These are phyloP conservation scores for Colletotrichum sp. DNA, from an alignment of 2,329 filamentous ascomycete species.

Conservation along the genomic window DNA sequence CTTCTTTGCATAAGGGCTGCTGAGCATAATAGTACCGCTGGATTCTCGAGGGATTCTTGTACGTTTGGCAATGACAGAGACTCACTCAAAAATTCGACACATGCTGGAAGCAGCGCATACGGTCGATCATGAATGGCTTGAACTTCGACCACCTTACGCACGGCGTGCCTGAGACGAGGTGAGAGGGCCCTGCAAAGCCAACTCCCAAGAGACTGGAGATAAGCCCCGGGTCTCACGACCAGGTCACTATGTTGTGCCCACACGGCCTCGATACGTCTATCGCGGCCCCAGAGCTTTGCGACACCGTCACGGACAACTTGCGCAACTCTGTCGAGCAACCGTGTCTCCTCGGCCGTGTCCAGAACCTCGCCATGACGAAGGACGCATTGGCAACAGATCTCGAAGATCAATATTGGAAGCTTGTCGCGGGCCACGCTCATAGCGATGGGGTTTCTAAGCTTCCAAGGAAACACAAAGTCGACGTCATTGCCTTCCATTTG, in stretches of 20 bases:
- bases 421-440: not conserved
- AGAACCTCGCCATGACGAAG: not conserved
- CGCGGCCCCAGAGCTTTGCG: not conserved
- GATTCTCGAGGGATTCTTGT: not conserved
- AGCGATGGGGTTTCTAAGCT: not conserved
- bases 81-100: not conserved
- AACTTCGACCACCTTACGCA: not conserved
- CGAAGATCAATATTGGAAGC: not conserved
- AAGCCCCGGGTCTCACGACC: not conserved
- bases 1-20: not conserved
- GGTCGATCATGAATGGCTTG: accelerated
- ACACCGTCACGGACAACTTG: not conserved
- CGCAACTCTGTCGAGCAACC: not conserved
- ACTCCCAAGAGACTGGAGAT: not conserved
- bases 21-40: not conserved
- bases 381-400: not conserved
- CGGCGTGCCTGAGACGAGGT: not conserved
- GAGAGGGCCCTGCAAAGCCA: not conserved
- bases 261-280: not conserved
- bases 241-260: not conserved
- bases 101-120: not conserved
- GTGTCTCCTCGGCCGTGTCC: not conserved
- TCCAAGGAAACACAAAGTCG: not conserved
- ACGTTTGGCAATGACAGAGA: not conserved
- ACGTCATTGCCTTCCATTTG: not conserved